A percentile compares a stretch with the other conserved stretches of the same genome.
Evolutionary conservation across 2,329 filamentous ascomycete species (phyloP).

Genomic region (Thelonectria olida): DNA sequence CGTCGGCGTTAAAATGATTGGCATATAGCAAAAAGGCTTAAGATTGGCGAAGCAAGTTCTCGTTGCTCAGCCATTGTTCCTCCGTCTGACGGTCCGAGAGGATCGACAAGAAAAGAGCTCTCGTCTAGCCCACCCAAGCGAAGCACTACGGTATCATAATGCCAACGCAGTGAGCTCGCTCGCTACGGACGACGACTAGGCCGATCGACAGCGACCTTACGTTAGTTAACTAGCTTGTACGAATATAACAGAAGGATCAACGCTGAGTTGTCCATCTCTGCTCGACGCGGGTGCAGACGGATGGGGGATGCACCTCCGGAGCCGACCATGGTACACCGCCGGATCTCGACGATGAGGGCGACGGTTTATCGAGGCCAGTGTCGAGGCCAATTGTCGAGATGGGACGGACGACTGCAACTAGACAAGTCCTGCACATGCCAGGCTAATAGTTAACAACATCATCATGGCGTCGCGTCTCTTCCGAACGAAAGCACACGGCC

Average conservation of each 20-base stretch:
- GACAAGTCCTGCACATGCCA: neutral
- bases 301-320: constrained; percentile 10
- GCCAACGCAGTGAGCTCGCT: too few species aligned
- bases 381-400: neutral
- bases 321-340: constrained; percentile 11
- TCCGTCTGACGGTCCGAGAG: too few species aligned
- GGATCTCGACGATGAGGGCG: neutral
- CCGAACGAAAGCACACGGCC: too few species aligned
- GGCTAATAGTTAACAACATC: neutral
- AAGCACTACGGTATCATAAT: too few species aligned
- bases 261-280: neutral
- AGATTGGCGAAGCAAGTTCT: too few species aligned
- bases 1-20: too few species aligned
- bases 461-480: too few species aligned
- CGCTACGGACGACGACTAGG: neutral
- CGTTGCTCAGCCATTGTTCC: too few species aligned
- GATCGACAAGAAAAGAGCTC: too few species aligned
- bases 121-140: too few species aligned
- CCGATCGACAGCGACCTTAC: neutral
- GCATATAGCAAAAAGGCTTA: too few species aligned
- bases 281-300: neutral
- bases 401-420: neutral
- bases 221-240: neutral
- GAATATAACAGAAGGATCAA: too few species aligned
- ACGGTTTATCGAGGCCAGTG: neutral